A percentile compares a stretch with the other conserved stretches of the same genome.
These are phyloP conservation scores for Neonothopanus nambi DNA, from an alignment of 1,284 basidiomycete species.

Conservation along the genomic window DNA sequence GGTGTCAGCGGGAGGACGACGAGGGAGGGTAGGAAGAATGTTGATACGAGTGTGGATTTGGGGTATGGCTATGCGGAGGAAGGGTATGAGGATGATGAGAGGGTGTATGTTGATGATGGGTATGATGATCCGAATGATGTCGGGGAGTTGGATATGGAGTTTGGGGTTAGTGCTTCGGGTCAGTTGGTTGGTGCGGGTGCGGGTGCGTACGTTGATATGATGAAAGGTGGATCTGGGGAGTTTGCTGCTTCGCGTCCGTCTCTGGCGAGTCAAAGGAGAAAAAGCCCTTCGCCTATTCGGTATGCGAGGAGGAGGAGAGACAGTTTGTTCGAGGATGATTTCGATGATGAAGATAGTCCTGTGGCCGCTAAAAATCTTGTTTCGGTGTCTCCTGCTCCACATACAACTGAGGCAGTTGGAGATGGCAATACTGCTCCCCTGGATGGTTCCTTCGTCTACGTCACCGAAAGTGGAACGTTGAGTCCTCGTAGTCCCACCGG, in stretches of 20 bases:
- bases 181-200: not conserved
- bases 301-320: slow-evolving; percentile 12
- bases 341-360: slow-evolving; percentile 1
- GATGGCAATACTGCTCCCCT: not conserved
- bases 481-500: not conserved
- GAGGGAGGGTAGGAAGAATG: not conserved
- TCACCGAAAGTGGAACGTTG: too few relatives aligned
- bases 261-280: not conserved
- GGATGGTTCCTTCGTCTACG: not conserved
- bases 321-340: slow-evolving; percentile 5
- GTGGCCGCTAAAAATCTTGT: not conserved
- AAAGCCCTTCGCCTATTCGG: slow-evolving; percentile 10
- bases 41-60: slow-evolving; percentile 4
- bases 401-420: not conserved
- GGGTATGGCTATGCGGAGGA: slow-evolving; percentile 14
- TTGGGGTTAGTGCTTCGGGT: slow-evolving; percentile 12
- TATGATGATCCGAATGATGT: slow-evolving; percentile 11
- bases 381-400: not conserved
- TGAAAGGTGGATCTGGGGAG: not conserved
- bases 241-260: slow-evolving; percentile 2
- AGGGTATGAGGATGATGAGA: slow-evolving; percentile 16
- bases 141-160: slow-evolving; percentile 4
- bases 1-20: not conserved
- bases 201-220: not conserved
- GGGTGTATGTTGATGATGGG: slow-evolving; percentile 18